phyloP scores from a whole-genome alignment of 2,329 filamentous ascomycete species.

The Sclerotinia subarctica region DNA sequence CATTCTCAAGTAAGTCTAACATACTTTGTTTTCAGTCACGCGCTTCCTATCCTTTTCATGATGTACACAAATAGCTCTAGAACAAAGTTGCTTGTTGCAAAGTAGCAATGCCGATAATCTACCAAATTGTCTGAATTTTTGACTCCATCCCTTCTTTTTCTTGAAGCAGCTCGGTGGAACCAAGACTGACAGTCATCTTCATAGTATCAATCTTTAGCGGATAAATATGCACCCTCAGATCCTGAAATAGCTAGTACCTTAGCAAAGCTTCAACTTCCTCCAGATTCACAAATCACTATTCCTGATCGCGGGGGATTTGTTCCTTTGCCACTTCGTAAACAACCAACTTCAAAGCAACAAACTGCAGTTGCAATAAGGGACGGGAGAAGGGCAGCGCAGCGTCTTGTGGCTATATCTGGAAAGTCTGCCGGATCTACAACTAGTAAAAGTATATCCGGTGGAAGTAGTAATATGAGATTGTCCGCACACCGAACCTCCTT shows the following conservation, averaged over 20 bases:
- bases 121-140: slow-evolving; percentile 50
- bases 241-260: slow-evolving; percentile 65
- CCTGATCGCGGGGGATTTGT: slow-evolving; percentile 35
- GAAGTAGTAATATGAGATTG: slow-evolving; percentile 41
- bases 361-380: slow-evolving; percentile 62
- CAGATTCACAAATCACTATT: slow-evolving; percentile 39
- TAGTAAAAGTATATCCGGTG: slow-evolving; percentile 42
- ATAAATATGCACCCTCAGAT: slow-evolving; percentile 61
- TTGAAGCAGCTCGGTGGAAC: neutral
- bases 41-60: slow-evolving; percentile 36
- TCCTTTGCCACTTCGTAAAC: slow-evolving; percentile 35
- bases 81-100: slow-evolving; percentile 59
- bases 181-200: slow-evolving; percentile 35
- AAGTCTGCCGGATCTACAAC: slow-evolving; percentile 43
- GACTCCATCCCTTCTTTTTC: slow-evolving; percentile 24
- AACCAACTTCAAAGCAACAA: slow-evolving; percentile 48
- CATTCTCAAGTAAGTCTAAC: slow-evolving; percentile 58
- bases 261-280: slow-evolving; percentile 63
- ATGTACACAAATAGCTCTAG: slow-evolving; percentile 71
- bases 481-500: slow-evolving; percentile 52
- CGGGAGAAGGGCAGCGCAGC: slow-evolving; percentile 57
- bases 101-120: slow-evolving; percentile 58
- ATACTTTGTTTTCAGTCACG: slow-evolving; percentile 10
- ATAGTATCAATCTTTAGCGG: slow-evolving; percentile 62
- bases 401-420: slow-evolving; percentile 49